Conservation (phyloP, 2,329 filamentous ascomycete genomes). For the Metarhizium anisopliae region DNA sequence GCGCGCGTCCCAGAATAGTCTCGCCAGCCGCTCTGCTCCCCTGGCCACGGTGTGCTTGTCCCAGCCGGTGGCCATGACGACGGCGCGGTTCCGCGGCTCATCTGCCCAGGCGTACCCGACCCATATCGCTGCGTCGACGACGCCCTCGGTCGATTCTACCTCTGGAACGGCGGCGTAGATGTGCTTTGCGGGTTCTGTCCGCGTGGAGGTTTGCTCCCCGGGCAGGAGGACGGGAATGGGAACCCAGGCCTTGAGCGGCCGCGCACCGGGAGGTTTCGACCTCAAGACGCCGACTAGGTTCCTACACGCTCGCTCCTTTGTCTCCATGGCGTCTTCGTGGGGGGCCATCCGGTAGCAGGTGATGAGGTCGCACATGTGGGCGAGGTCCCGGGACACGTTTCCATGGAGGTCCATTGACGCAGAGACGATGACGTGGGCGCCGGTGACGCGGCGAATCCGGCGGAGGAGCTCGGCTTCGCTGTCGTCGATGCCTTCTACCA, state of each 20-base stretch:
- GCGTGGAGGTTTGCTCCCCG: slow-evolving; percentile 46
- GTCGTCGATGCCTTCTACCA: slow-evolving; percentile 39
- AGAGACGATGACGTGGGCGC: slow-evolving; percentile 36
- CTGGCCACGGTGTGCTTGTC: slow-evolving; percentile 25
- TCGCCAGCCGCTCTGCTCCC: slow-evolving; percentile 36
- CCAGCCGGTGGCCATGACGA: slow-evolving; percentile 43
- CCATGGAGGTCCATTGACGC: slow-evolving; percentile 48
- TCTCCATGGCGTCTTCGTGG: slow-evolving; percentile 40
- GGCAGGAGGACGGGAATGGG: slow-evolving; percentile 42
- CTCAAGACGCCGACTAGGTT: slow-evolving; percentile 33
- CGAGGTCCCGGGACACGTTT: slow-evolving; percentile 40
- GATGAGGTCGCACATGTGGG: slow-evolving; percentile 39
- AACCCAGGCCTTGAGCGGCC: slow-evolving; percentile 43
- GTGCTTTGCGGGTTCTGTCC: slow-evolving; percentile 40
- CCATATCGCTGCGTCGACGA: slow-evolving; percentile 45
- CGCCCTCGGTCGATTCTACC: slow-evolving; percentile 29
- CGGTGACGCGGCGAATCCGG: slow-evolving; percentile 35
- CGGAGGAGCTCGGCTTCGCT: slow-evolving; percentile 36
- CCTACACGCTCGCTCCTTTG: slow-evolving; percentile 39
- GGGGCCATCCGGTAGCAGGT: slow-evolving; percentile 46
- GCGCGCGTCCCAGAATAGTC: slow-evolving; percentile 36
- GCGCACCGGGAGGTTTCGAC: slow-evolving; percentile 17
- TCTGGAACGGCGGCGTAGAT: slow-evolving; percentile 38
- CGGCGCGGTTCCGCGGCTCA: slow-evolving; percentile 41
- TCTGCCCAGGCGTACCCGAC: slow-evolving; percentile 49